Evolutionary conservation across 768 basidiomycete genomes (phyloP).

Genomic region (Paxillus ammoniavirescens): DNA sequence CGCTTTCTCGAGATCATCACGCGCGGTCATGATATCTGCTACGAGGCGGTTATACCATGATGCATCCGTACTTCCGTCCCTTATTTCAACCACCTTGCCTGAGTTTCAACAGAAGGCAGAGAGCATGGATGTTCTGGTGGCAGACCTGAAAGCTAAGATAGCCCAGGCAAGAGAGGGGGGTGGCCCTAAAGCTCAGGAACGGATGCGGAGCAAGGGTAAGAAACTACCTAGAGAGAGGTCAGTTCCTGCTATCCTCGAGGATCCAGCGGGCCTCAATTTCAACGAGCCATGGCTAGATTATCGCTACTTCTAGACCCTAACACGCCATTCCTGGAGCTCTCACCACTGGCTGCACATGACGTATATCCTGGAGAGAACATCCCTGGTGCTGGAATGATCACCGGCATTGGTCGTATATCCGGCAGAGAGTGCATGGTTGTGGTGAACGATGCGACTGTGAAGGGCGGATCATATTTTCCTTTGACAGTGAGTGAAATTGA

Average conservation of each 20-base stretch:
- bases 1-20: slow-evolving; percentile 13
- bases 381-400: slow-evolving; percentile 89
- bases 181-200: slow-evolving; percentile 67
- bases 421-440: slow-evolving; percentile 86
- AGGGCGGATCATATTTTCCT: slow-evolving; percentile 91
- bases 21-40: slow-evolving; percentile 1
- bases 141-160: slow-evolving; percentile 59
- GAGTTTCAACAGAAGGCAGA: slow-evolving; percentile 68
- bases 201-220: slow-evolving; percentile 79
- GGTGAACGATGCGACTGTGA: slow-evolving; percentile 93
- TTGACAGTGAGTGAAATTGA: slow-evolving; percentile 54
- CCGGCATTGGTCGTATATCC: slow-evolving; percentile 76
- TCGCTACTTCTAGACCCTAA: slow-evolving; percentile 76
- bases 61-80: slow-evolving; percentile 70
- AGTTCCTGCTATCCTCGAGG: neutral
- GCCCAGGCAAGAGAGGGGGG: slow-evolving; percentile 67
- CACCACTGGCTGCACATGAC: slow-evolving; percentile 80
- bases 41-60: slow-evolving; percentile 57
- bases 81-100: slow-evolving; percentile 63
- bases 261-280: slow-evolving; percentile 1
- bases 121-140: slow-evolving; percentile 69
- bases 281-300: slow-evolving; percentile 44
- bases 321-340: slow-evolving; percentile 89
- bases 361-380: slow-evolving; percentile 76
- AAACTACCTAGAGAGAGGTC: slow-evolving; percentile 82